Evolutionary conservation across 2,329 filamentous ascomycete genomes (phyloP), one percentile per base, ranked within the genome.

Genomic region (Aspergillus flavus): DNA sequence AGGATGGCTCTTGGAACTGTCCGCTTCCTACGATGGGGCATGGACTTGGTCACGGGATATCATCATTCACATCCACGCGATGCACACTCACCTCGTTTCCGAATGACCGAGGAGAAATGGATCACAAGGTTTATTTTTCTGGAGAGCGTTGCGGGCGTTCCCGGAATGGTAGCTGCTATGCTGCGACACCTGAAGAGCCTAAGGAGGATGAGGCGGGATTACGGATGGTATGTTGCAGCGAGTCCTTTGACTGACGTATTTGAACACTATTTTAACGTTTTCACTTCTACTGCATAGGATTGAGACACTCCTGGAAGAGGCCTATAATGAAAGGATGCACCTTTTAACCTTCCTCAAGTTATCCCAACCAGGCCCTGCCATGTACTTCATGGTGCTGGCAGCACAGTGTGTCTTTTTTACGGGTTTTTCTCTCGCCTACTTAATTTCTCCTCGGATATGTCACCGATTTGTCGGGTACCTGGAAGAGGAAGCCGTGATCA

Each of bases 391-490:
- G 88, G 93, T 98, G 61, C 86, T 98, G 43, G 93, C 89, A 12
- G 94, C 94, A 0, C 94, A 98, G 78, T 94, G 95, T 45, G 92
- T 98, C 71, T 98, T 96, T 84, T 97, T 96, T 86, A 99, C 98
- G 80, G 86, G 88, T 67, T 87, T 98, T 76, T 98, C 98, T 84
- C 64, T 97, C 66, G 86, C 90, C 53, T 98, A 98, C 80, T 88
- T 99, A 36, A 73, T 97, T 64, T 93, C 90, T 1, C 94, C 95
- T 6, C 88, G 89, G 65, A 94, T 92, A 66, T 94, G 92, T 73
- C 95, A 99, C 78, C 90, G 95, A 50, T 98, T 99, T 77, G 94
- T 98, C 58, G 95, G 94, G 1, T 98, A 98, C 72, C 87, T 99
- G 14, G 95, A 99, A 79, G 95, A 99, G 77, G 95, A 99, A 79